A percentile compares a stretch with the other conserved stretches of the same genome.
Conservation (phyloP, 805 yeast genomes). For the Zygosaccharomyces kombuchaensis region DNA sequence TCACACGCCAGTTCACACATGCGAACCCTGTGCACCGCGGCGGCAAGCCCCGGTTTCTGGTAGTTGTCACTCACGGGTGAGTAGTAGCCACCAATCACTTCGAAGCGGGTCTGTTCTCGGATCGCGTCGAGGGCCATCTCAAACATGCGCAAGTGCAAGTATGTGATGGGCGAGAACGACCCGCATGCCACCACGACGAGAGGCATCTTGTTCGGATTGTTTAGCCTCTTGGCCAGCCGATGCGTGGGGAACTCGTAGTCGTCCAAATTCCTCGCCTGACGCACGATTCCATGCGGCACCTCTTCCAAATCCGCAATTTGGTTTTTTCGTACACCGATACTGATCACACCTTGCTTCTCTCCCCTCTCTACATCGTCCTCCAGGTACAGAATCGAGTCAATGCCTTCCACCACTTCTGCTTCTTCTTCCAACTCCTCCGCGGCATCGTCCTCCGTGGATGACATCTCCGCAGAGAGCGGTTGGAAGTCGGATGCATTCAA, state of each 20-base stretch:
- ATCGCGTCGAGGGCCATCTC: slow-evolving; percentile 97
- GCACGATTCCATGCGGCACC: slow-evolving; percentile 87
- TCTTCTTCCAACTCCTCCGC: slow-evolving; percentile 15
- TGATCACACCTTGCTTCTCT: slow-evolving; percentile 16
- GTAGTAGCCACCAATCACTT: slow-evolving; percentile 93
- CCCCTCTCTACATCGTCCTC: slow-evolving; percentile 12
- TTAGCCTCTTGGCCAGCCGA: slow-evolving; percentile 63
- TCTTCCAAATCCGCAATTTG: slow-evolving; percentile 94
- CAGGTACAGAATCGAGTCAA: slow-evolving; percentile 8
- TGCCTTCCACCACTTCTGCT: slow-evolving; percentile 9
- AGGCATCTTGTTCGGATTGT: slow-evolving; percentile 77
- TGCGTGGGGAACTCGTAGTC: slow-evolving; percentile 84
- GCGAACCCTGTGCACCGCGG: slow-evolving; percentile 82
- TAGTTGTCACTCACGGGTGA: slow-evolving; percentile 93
- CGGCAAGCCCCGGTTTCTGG: slow-evolving; percentile 88
- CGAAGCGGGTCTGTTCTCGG: slow-evolving; percentile 86
- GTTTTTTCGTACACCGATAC: slow-evolving; percentile 36
- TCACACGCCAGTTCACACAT: slow-evolving; percentile 99
- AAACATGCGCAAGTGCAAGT: slow-evolving; percentile 92
- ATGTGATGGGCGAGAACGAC: slow-evolving; percentile 92
- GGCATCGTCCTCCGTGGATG: slow-evolving; percentile 43
- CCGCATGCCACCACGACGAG: slow-evolving; percentile 96
- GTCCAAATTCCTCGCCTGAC: slow-evolving; percentile 73
- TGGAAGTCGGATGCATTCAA: slow-evolving; percentile 55
- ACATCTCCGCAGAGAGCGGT: slow-evolving; percentile 45